Evolutionary conservation across 1,139 yeast genomes (phyloP), one percentile per base, ranked within the genome.

Genomic region (Suhomyces atakaporum): DNA sequence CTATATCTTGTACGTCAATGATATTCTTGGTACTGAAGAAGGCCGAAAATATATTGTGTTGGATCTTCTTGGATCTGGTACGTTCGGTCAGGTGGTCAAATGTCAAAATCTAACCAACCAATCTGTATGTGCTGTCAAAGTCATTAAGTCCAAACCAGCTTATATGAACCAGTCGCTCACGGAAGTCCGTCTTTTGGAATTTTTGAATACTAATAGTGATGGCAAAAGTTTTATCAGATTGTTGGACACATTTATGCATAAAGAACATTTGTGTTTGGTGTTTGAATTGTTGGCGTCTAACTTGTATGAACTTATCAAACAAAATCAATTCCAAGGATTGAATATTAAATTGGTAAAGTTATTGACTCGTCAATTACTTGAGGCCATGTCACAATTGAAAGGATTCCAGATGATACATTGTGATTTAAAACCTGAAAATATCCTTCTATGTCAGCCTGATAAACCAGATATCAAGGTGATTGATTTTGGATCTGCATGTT

Each of bases 21-120:
- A 94, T 56, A 83, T 92, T 13, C 66, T 94, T 31, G 98, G 98
- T 2, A 74, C 80, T 2, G 94, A 88, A 54, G 96, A 88, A 49
- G 90, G 89, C 38, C 71, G 92, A 39, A 83, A 87, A 55, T 90
- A 90, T 56, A 73, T 92, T 53, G 97, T 94, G 3, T 66, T 92
- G 44, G 97, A 92, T 60, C 75, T 92, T 16, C 64, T 94, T 30
- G 99, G 99, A 0, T 92, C 90, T 47, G 99, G 99, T 3, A 90
- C 98, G 0, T 92, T 94, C 72, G 98, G 98, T 4, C 99, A 92
- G 62, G 99, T 94, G 36, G 97, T 90, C 22, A 92, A 92, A 62
- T 92, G 97, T 63, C 98, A 92, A 61, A 89, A 92, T 58, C 70
- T 92, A 60, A 69, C 80, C 32, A 89, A 94, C 31, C 94, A 88